phyloP scores from a whole-genome alignment of 2,329 filamentous ascomycete species.

The Rutstroemia sp. region DNA sequence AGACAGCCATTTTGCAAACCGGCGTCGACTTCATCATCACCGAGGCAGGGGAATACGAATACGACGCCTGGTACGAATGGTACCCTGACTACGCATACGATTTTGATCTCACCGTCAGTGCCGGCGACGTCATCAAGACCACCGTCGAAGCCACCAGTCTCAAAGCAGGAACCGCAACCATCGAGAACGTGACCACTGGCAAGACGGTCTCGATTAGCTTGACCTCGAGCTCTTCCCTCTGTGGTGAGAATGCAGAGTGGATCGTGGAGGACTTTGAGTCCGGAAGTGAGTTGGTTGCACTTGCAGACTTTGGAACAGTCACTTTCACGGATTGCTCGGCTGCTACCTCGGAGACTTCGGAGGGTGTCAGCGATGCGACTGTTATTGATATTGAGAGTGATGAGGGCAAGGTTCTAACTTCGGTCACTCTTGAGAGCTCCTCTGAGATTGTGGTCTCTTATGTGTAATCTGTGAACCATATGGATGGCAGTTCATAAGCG shows the following conservation, averaged over 20 bases:
- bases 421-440: background rate
- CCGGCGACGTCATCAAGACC: constrained; percentile 22
- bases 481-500: no score
- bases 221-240: constrained; percentile 26
- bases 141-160: constrained; percentile 35
- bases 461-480: background rate
- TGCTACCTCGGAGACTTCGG: background rate
- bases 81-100: constrained; percentile 47
- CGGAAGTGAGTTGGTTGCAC: constrained; percentile 31
- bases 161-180: constrained; percentile 33
- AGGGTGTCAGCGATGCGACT: background rate
- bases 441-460: background rate
- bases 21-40: constrained; percentile 36
- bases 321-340: constrained; percentile 31
- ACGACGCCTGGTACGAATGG: constrained; percentile 54
- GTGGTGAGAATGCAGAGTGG: constrained; percentile 41
- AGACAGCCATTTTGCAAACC: background rate
- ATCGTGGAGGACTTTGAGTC: constrained; percentile 42
- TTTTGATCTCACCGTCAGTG: constrained; percentile 29
- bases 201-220: constrained; percentile 36
- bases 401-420: background rate
- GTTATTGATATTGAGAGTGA: background rate
- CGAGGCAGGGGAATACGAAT: constrained; percentile 31
- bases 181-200: constrained; percentile 40
- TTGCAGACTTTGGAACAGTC: constrained; percentile 39